Conservation (phyloP, 106 monocot species). For the Dendrobium nobile region DNA sequence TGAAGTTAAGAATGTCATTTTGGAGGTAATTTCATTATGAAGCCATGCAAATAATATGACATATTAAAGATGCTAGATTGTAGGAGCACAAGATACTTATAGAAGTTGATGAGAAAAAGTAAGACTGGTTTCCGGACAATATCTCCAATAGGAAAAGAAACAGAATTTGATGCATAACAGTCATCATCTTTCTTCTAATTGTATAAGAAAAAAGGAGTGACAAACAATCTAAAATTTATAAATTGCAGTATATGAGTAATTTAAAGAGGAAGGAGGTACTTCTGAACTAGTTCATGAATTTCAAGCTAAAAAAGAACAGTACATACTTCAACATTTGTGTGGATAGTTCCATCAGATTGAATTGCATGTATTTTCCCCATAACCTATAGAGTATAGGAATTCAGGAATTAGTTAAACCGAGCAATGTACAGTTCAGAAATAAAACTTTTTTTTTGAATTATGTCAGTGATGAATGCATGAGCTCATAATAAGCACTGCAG, state of each 20-base stretch:
- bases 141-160: background rate
- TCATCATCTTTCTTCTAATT: background rate
- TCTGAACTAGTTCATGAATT: background rate
- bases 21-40: no score
- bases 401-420: background rate
- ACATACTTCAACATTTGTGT: constrained; percentile 74
- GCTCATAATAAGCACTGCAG: no score
- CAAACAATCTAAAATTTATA: background rate
- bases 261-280: background rate
- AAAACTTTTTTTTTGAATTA: background rate
- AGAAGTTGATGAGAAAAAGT: background rate
- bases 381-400: constrained; percentile 30
- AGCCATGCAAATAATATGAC: background rate
- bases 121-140: background rate
- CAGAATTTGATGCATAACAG: background rate
- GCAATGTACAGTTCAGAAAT: background rate
- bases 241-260: background rate
- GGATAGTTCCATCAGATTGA: constrained; percentile 73
- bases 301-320: background rate
- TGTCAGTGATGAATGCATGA: background rate
- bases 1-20: background rate
- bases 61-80: background rate
- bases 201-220: background rate
- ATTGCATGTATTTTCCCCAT: constrained; percentile 98
- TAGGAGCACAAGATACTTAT: background rate